Conservation (phyloP, 805 yeast genomes). For the Priceomyces medius region DNA sequence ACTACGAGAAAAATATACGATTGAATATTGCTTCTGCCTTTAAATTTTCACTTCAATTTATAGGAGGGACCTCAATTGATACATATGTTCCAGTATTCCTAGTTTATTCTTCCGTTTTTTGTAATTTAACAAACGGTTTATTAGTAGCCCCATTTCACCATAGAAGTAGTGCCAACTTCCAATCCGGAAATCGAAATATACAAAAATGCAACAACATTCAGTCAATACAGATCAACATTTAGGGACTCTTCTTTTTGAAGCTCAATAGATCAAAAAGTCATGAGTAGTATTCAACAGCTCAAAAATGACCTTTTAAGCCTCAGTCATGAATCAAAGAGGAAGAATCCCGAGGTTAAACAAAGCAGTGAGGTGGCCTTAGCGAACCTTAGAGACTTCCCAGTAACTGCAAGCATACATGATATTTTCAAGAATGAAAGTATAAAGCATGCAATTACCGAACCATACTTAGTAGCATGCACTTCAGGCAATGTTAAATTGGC, state of each 20-base stretch:
- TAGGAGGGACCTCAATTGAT: no score
- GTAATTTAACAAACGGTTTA: no score
- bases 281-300: conserved; percentile 45
- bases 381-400: conserved; percentile 11
- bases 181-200: neutral
- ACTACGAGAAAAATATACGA: no score
- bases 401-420: conserved; percentile 19
- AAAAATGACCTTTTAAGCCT: conserved; percentile 58
- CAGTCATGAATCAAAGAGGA: conserved; percentile 67
- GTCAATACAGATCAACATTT: neutral
- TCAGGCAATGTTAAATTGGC: conserved; percentile 74
- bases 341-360: conserved; percentile 65
- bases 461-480: conserved; percentile 70
- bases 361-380: conserved; percentile 30
- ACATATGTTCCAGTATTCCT: no score
- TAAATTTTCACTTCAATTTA: no score
- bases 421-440: conserved; percentile 9
- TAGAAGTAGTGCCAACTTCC: neutral
- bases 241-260: neutral
- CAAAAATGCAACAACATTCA: neutral
- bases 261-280: conserved; percentile 2
- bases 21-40: no score
- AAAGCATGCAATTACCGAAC: conserved; percentile 33
- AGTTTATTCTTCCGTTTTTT: no score
- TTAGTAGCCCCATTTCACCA: no score